phyloP scores from a whole-genome alignment of 2,329 filamentous ascomycete species.

The Bipolaris victoriae region DNA sequence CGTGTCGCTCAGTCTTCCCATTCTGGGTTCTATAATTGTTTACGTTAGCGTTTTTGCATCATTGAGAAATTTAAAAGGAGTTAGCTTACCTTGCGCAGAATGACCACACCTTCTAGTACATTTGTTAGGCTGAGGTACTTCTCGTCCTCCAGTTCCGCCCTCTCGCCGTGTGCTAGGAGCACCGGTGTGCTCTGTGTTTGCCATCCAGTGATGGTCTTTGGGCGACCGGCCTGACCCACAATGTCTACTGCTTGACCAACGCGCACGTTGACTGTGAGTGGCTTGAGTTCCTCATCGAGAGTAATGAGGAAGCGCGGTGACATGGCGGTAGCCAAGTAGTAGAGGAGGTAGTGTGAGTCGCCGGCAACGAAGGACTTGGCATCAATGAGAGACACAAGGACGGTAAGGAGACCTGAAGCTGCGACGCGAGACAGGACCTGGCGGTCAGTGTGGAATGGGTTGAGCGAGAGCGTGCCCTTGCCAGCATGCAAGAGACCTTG shows the following conservation, averaged over 20 bases:
- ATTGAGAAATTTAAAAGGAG: background rate
- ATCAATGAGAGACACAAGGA: conserved; percentile 92
- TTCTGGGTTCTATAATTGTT: conserved; percentile 51
- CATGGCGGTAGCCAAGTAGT: conserved; percentile 97
- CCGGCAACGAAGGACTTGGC: conserved; percentile 82
- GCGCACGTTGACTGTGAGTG: conserved; percentile 91
- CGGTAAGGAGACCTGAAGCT: conserved; percentile 85
- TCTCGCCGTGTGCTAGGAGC: conserved; percentile 88
- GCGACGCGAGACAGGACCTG: conserved; percentile 93
- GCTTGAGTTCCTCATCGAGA: conserved; percentile 91
- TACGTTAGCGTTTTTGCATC: conserved; percentile 16
- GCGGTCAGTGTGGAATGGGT: conserved; percentile 98
- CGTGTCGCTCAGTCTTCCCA: conserved; percentile 49
- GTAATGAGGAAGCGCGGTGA: conserved; percentile 96
- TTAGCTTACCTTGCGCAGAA: conserved; percentile 85
- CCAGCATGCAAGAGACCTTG: conserved; percentile 98
- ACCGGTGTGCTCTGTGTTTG: conserved; percentile 99
- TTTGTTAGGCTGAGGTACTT: conserved; percentile 92
- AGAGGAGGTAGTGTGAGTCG: conserved; percentile 88
- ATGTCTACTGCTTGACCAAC: conserved; percentile 98
- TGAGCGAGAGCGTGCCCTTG: conserved; percentile 94
- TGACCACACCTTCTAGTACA: conserved; percentile 92
- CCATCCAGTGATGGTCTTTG: conserved; percentile 99
- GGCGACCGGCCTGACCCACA: conserved; percentile 92
- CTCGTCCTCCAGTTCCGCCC: conserved; percentile 96